phyloP scores from a whole-genome alignment of 176 grass and related monocot genomes.

The Oryza australiensis region DNA sequence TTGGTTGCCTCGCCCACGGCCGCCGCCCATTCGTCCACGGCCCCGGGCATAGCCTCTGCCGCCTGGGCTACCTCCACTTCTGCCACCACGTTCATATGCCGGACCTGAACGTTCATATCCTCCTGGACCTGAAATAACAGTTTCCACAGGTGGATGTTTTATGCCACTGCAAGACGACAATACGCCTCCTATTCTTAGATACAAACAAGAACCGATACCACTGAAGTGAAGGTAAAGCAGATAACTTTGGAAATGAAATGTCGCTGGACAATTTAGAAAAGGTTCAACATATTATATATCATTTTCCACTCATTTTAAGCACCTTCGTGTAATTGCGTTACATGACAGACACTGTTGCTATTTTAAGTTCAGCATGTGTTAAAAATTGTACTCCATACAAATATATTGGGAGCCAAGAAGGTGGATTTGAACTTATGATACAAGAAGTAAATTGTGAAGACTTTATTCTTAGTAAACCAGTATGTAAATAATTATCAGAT shows the following conservation, averaged over 20 bases:
- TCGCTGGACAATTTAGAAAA: neutral
- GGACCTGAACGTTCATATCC: conserved; percentile 71
- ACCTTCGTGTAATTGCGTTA: neutral
- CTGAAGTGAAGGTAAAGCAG: neutral
- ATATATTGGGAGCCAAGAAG: neutral
- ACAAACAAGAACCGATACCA: neutral
- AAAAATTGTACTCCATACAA: neutral
- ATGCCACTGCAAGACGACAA: neutral
- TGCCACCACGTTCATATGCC: conserved; percentile 72
- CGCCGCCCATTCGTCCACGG: conserved; percentile 68
- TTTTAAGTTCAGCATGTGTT: neutral
- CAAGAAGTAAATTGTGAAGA: neutral
- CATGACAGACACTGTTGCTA: neutral
- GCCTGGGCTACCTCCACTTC: conserved; percentile 51
- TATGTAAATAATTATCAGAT: neutral
- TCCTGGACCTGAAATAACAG: conserved; percentile 46
- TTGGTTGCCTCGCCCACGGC: conserved; percentile 58
- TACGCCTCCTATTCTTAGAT: neutral
- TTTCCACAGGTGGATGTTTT: conserved; percentile 10
- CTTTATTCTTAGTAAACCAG: neutral
- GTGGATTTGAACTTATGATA: neutral
- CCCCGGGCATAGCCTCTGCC: conserved; percentile 64
- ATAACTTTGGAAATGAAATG: neutral
- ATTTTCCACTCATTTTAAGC: neutral
- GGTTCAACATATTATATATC: neutral